phyloP scores from a whole-genome alignment of 2,329 filamentous ascomycete species.

The Apiospora koreana region DNA sequence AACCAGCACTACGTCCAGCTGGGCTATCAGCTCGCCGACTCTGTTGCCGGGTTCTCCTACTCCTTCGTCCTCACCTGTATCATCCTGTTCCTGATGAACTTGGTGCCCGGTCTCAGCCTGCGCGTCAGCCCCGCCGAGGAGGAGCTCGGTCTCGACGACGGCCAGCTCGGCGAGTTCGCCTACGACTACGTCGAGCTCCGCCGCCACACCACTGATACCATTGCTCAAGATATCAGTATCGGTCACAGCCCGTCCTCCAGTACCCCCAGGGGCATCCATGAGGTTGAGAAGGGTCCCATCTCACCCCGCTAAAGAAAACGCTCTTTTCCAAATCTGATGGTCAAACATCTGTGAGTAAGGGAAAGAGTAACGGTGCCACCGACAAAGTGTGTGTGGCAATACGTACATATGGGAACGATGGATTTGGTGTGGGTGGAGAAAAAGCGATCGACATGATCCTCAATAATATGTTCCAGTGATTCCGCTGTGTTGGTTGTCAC shows the following conservation, averaged over 20 bases:
- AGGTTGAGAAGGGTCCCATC: constrained; percentile 22
- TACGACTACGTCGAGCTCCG: constrained; percentile 79
- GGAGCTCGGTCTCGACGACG: constrained; percentile 70
- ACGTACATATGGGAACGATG: neutral
- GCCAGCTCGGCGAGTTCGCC: constrained; percentile 79
- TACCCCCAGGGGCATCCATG: constrained; percentile 29
- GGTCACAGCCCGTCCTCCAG: constrained; percentile 18
- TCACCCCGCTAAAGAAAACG: constrained; percentile 18
- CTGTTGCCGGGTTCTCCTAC: constrained; percentile 64
- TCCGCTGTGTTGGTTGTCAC: neutral
- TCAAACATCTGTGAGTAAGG: neutral
- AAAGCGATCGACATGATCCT: neutral
- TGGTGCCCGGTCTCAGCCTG: constrained; percentile 69
- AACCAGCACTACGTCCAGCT: constrained; percentile 71
- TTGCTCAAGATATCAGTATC: constrained; percentile 13
- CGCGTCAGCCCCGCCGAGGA: constrained; percentile 68
- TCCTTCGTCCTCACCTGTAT: constrained; percentile 68
- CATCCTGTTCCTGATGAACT: constrained; percentile 71
- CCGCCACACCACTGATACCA: constrained; percentile 58
- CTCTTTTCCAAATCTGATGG: neutral
- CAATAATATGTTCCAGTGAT: neutral
- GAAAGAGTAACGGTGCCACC: neutral
- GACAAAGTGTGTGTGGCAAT: neutral
- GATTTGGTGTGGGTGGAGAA: neutral
- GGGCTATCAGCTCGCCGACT: constrained; percentile 70